Evolutionary conservation across 768 basidiomycete species (phyloP), one percentile per base, ranked within the genome.

Genomic region (Terana coerulea): DNA sequence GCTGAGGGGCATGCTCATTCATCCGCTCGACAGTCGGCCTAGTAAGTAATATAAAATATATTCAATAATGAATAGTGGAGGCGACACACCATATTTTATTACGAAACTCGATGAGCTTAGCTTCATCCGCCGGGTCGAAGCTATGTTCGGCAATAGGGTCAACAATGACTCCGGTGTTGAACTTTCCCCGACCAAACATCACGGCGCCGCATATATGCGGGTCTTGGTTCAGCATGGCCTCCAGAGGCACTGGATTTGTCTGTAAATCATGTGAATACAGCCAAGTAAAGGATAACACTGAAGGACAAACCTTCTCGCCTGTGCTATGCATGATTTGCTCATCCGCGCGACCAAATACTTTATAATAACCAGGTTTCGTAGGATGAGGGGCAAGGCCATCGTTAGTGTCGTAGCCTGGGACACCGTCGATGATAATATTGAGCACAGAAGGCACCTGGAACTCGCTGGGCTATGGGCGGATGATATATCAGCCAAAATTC

Each of bases 311-410:
- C 56, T n/a, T n/a, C n/a, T n/a, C n/a, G n/a, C n/a, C n/a, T n/a
- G n/a, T 68, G 26, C 19, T 42, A 21, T 55, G 67, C 60, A 71
- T 70, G 34, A 77, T 71, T 58, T 76, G 75, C 49, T 77, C 76
- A 49, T 77, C 76, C 5, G 59, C 63, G 14, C 77, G 64, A 3
- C 77, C 75, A 43, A 60, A 66, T 1, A 77, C 54, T 44, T 61
- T 69, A 63, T 66, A 75, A 22, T 68, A 52, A 2, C 59, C 58
- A 3, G 58, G 61, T n/a, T 71, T 69, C 0, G 64, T 65, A 5
- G 76, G 74, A 57, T 78, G 75, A 8, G 58, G 67, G 22, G 67
- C 39, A 11, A 78, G 44, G 0, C 76, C 63, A 49, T 76, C 75
- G 26, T 63, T 67, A 0, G 73, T 74, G 19, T 69, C 65, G 51